These are phyloP conservation scores for Backusella tuberculispora DNA, from an alignment of 192 early-diverging fungal species.

Conservation along the genomic window DNA sequence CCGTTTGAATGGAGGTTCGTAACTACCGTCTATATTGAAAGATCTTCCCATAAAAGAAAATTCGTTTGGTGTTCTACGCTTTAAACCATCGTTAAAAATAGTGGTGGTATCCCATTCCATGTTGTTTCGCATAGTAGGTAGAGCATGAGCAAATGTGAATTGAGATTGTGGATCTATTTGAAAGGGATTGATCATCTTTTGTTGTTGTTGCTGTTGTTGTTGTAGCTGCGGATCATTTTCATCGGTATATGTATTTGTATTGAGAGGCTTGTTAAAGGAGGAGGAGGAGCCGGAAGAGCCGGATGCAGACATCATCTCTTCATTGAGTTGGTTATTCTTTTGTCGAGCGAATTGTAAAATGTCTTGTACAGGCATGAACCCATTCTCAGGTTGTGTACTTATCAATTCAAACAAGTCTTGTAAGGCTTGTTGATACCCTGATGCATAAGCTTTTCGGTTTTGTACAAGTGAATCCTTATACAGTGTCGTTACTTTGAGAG, in stretches of 20 bases:
- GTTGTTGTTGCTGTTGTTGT: not conserved
- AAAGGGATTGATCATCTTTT: slow-evolving; percentile 29
- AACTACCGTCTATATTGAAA: slow-evolving; percentile 23
- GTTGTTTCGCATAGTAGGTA: slow-evolving; percentile 5
- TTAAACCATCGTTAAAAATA: slow-evolving; percentile 14
- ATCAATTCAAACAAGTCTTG: slow-evolving; percentile 58
- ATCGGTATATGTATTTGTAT: not conserved
- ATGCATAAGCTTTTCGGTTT: slow-evolving; percentile 51
- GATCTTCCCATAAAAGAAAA: slow-evolving; percentile 42
- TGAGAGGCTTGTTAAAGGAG: slow-evolving; percentile 9
- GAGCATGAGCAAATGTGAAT: slow-evolving; percentile 41
- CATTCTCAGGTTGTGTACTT: slow-evolving; percentile 46
- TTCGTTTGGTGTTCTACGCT: slow-evolving; percentile 29
- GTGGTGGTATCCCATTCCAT: slow-evolving; percentile 16
- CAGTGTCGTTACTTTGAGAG: slow-evolving; percentile 52
- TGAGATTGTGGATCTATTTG: slow-evolving; percentile 42
- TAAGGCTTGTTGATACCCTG: slow-evolving; percentile 55
- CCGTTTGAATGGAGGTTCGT: slow-evolving; percentile 41
- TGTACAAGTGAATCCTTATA: slow-evolving; percentile 60
- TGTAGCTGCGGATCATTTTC: slow-evolving; percentile 4
- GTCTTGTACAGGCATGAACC: slow-evolving; percentile 40
- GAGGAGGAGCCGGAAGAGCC: slow-evolving; percentile 1
- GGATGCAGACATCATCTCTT: slow-evolving; percentile 27
- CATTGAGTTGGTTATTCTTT: slow-evolving; percentile 36
- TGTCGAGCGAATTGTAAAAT: slow-evolving; percentile 41